Conservation (phyloP, 352 stramenopile genomes). For the Saprolegnia diclina region DNA sequence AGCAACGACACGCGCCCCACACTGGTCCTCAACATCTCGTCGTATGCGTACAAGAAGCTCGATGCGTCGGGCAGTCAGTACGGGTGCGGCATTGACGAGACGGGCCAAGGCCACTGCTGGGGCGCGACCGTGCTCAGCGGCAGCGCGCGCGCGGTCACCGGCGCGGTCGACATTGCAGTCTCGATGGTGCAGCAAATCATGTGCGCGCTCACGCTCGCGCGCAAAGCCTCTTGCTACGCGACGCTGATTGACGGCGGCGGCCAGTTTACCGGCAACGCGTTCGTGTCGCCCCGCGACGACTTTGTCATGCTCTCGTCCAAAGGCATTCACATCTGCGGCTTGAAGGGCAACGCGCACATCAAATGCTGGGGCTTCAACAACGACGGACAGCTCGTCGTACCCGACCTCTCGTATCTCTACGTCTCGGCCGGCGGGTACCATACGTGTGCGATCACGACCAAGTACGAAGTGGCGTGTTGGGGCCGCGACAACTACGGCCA, state of each 20-base stretch:
- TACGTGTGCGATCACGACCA: conserved; percentile 24
- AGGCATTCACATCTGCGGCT: conserved; percentile 17
- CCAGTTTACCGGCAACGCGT: conserved; percentile 2
- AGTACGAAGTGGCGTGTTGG: conserved; percentile 22
- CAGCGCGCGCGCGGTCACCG: neutral
- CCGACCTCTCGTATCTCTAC: conserved; percentile 9
- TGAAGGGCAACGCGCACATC: conserved; percentile 14
- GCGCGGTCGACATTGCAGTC: neutral
- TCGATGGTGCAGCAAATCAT: neutral
- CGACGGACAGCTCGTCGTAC: conserved; percentile 4
- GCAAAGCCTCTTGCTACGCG: neutral
- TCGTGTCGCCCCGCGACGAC: neutral
- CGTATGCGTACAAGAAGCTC: neutral
- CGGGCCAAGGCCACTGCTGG: neutral
- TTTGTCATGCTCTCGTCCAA: conserved; percentile 11
- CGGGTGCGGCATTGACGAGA: neutral
- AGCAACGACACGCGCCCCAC: neutral
- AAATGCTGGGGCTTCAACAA: conserved; percentile 24
- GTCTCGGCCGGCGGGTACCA: conserved; percentile 21
- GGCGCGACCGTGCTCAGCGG: neutral
- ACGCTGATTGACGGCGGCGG: neutral
- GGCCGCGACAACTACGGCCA: conserved; percentile 13
- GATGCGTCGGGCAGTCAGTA: neutral
- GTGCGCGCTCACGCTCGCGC: neutral
- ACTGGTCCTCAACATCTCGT: neutral